These are phyloP conservation scores for Paulownia fortunei DNA, from an alignment of 257 asterid genomes.

Conservation along the genomic window DNA sequence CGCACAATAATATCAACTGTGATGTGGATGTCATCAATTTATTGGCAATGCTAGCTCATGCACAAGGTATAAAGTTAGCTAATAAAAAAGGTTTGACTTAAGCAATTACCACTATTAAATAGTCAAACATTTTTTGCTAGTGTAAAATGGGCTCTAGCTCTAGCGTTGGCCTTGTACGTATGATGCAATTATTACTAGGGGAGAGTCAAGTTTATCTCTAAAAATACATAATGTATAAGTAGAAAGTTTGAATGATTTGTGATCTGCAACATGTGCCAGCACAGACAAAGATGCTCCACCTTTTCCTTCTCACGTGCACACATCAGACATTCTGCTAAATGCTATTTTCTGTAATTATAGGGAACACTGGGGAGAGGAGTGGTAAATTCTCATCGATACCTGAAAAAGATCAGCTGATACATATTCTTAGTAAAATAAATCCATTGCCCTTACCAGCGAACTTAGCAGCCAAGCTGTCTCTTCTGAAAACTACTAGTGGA, in stretches of 20 bases:
- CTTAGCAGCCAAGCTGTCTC: constrained; percentile 43
- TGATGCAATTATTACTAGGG: constrained; percentile 10
- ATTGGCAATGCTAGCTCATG: constrained; percentile 57
- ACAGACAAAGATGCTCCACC: neutral
- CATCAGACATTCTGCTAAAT: constrained; percentile 21
- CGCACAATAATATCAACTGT: constrained; percentile 41
- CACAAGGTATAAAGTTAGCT: constrained; percentile 60
- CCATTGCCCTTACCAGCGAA: constrained; percentile 65
- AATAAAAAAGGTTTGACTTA: neutral
- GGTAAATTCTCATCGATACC: constrained; percentile 46
- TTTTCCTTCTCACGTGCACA: neutral
- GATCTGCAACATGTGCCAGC: neutral
- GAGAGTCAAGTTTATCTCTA: neutral
- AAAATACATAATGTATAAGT: neutral
- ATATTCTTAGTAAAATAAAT: constrained; percentile 60
- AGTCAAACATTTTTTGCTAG: neutral
- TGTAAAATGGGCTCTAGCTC: neutral
- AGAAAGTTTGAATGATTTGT: neutral
- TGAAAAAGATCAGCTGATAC: constrained; percentile 55
- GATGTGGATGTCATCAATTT: constrained; percentile 65
- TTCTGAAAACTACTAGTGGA: constrained; percentile 29
- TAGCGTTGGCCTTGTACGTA: constrained; percentile 12
- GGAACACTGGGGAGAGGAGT: constrained; percentile 52
- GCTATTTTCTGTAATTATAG: constrained; percentile 39
- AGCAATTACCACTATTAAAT: neutral